phyloP scores from a whole-genome alignment of 192 early-diverging fungal genomes.

The Backusella tuberculispora region DNA sequence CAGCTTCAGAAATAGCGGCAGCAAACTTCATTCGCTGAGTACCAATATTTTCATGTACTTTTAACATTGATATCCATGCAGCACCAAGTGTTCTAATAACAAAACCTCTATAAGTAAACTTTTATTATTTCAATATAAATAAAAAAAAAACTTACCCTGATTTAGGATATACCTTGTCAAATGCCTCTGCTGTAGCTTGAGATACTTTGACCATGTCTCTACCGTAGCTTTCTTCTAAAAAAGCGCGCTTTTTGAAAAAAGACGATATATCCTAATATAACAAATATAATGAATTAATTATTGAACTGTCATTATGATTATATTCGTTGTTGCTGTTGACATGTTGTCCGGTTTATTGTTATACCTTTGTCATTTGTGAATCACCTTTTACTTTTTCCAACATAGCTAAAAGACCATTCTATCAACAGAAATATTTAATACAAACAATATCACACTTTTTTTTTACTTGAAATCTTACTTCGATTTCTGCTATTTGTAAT shows the following conservation, averaged over 20 bases:
- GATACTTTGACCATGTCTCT: constrained; percentile 78
- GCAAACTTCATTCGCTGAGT: constrained; percentile 81
- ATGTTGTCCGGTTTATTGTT: not conserved
- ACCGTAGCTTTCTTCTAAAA: constrained; percentile 93
- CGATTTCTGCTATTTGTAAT: constrained; percentile 20
- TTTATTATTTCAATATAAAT: not conserved
- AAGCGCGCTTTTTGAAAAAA: constrained; percentile 89
- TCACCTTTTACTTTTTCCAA: constrained; percentile 74
- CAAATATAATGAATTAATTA: not conserved
- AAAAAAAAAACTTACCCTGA: constrained; percentile 47
- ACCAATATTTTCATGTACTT: constrained; percentile 84
- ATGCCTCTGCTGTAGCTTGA: constrained; percentile 61
- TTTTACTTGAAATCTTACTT: not conserved
- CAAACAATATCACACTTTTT: not conserved
- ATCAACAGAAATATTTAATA: not conserved
- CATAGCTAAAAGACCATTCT: constrained; percentile 70
- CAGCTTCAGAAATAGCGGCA: constrained; percentile 66
- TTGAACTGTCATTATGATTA: not conserved
- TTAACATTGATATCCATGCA: constrained; percentile 75
- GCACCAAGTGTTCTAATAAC: constrained; percentile 59
- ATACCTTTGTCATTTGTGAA: constrained; percentile 68
- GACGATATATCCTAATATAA: constrained; percentile 63
- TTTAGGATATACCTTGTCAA: constrained; percentile 59
- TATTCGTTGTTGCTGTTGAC: too few relatives aligned
- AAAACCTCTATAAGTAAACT: not conserved